Evolutionary conservation across 768 basidiomycete genomes (phyloP), one percentile per base, ranked within the genome.

Genomic region (Chalciporus chontae): DNA sequence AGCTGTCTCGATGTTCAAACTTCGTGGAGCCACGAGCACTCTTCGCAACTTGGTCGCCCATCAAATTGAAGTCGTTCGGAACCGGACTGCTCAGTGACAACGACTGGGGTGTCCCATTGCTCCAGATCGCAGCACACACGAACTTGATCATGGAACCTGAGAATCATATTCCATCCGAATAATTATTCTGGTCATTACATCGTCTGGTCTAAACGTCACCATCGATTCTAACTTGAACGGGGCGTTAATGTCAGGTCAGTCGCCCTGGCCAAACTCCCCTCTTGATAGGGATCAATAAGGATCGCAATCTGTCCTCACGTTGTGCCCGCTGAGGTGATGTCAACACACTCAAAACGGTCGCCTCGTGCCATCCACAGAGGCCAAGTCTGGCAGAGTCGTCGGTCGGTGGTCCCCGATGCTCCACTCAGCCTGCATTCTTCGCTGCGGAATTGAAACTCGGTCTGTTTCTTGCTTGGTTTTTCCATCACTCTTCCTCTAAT

Each of bases 351-450:
- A n/a, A 36, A 36, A 15, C 34, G n/a, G 14, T 36, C 34, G n/a
- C 34, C 34, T 36, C 34, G 34, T 36, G 34, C n/a, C n/a, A 4
- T 36, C 34, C 4, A n/a, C 15, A 2, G 7, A n/a, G n/a, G 15
- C 34, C 34, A 36, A 36, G 15, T 36, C n/a, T 36, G 29, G 29
- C 29, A 31, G 29, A 31, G 34, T 36, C 34, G 34, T 36, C n/a
- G 34, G 34, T 36, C 23, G 18, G 31, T 17, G 17, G 24, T 45
- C 6, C 19, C 45, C 45, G 34, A 36, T 45, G 24, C 45, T 37
- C 34, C 45, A 45, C 34, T 36, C n/a, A n/a, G n/a, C n/a, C 14
- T 36, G 45, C 36, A 36, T 46, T 19, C 31, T 48, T 56, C 48
- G 24, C 55, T 56, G 40, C 46, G 46, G 42, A 42, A 39, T 27